Percentiles rank a stretch among this genome's conserved stretches.
Evolutionary conservation across 164 flowering plant genomes (phyloP).

Genomic region (Protea cynaroides): DNA sequence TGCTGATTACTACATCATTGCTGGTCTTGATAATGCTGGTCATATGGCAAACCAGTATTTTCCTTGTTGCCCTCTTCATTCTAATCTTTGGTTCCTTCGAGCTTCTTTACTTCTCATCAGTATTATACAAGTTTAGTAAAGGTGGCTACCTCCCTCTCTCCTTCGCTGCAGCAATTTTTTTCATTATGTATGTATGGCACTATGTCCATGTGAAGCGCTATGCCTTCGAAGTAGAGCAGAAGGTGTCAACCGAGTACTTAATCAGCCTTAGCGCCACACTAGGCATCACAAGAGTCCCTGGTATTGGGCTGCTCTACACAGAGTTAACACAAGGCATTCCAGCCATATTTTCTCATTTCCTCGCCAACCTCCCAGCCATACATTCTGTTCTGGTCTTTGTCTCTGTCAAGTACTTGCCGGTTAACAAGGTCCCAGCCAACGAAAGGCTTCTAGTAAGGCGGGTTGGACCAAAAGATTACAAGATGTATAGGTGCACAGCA

Average conservation of each 20-base stretch:
- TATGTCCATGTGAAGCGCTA: constrained; percentile 18
- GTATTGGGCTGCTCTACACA: constrained; percentile 20
- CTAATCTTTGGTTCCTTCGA: constrained; percentile 17
- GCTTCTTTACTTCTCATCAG: constrained; percentile 19
- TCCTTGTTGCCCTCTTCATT: constrained; percentile 7
- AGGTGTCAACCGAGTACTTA: constrained; percentile 15
- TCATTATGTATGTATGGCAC: constrained; percentile 25
- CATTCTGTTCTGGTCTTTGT: constrained; percentile 28
- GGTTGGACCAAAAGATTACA: constrained; percentile 18
- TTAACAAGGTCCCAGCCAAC: constrained; percentile 18
- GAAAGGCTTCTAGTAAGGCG: constrained; percentile 18
- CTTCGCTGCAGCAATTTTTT: constrained; percentile 16
- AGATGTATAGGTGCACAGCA: constrained; percentile 18
- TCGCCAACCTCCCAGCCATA: constrained; percentile 23
- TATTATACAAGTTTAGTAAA: constrained; percentile 22
- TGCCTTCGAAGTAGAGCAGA: constrained; percentile 16
- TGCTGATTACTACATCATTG: constrained; percentile 17
- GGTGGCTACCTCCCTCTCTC: constrained; percentile 25
- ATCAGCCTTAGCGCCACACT: constrained; percentile 5
- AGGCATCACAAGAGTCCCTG: constrained; percentile 22
- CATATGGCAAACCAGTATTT: constrained; percentile 20
- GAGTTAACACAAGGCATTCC: constrained; percentile 21
- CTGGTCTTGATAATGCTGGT: constrained; percentile 19
- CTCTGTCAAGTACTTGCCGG: constrained; percentile 20
- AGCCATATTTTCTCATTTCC: constrained; percentile 21